Evolutionary conservation across 2,329 filamentous ascomycete species (phyloP).

Genomic region (Sclerotiophoma versabilis): DNA sequence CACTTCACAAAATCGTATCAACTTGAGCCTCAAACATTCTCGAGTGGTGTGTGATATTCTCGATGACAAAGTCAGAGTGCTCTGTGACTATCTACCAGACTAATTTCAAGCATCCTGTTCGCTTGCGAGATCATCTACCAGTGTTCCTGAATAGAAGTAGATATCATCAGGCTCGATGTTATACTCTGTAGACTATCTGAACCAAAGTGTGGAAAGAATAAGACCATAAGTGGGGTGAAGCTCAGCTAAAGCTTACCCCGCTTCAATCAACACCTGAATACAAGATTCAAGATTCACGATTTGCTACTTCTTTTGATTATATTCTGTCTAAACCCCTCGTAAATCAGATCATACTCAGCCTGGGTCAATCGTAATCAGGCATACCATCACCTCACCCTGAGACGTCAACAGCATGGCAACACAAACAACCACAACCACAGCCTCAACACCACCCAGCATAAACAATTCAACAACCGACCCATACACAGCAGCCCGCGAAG

Average conservation of each 20-base stretch:
- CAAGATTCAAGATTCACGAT: background rate
- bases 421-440: background rate
- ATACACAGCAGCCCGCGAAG: constrained; percentile 51
- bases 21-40: no score
- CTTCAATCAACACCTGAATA: background rate
- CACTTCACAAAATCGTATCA: no score
- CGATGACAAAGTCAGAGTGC: no score
- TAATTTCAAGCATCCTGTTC: no score
- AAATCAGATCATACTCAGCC: background rate
- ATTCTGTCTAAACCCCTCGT: background rate
- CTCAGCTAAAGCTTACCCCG: background rate
- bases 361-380: background rate
- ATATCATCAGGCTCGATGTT: no score
- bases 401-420: background rate
- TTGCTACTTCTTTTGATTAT: background rate
- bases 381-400: background rate
- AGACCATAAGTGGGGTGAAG: constrained; percentile 5
- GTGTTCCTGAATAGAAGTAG: no score
- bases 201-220: no score
- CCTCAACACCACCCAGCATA: background rate
- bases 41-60: no score
- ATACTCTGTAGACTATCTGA: no score
- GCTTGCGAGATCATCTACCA: no score
- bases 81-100: no score
- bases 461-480: constrained; percentile 19